Conservation (phyloP, 768 basidiomycete species). For the Phlebiopsis gigantea region DNA sequence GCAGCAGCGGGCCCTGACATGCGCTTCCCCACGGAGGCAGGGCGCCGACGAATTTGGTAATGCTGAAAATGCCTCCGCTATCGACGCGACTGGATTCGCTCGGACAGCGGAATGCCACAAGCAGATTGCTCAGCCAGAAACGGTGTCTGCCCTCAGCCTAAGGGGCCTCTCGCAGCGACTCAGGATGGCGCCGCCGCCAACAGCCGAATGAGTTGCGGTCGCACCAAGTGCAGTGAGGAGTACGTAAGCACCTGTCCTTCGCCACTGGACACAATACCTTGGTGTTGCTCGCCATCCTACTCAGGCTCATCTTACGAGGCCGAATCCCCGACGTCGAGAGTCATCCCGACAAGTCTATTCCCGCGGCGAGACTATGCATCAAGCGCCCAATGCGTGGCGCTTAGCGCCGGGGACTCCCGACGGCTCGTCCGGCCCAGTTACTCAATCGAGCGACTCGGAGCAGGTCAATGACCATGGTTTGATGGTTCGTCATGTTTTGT, state of each 20-base stretch:
- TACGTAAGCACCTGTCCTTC: not conserved
- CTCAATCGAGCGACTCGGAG: not conserved
- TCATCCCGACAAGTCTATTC: not conserved
- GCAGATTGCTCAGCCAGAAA: not conserved
- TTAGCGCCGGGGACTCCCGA: not conserved
- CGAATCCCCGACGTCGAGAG: not conserved
- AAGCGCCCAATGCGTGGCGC: too few species aligned
- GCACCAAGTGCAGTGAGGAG: not conserved
- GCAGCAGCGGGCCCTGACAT: not conserved
- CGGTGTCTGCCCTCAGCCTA: not conserved
- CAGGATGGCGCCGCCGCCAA: too few species aligned
- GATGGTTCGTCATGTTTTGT: not conserved
- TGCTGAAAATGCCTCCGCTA: not conserved
- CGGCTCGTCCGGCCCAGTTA: not conserved
- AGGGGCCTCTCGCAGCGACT: not conserved
- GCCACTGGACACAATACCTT: not conserved
- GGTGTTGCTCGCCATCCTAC: not conserved
- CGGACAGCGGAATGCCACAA: not conserved
- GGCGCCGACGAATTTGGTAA: not conserved
- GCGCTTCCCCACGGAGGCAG: not conserved
- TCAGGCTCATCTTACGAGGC: not conserved
- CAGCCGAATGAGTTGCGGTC: not conserved
- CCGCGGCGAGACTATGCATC: not conserved
- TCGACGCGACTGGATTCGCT: not conserved
- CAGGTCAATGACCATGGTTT: not conserved